These are phyloP conservation scores for Pleurotus tuber-regium DNA, from an alignment of 768 basidiomycete species.

Conservation along the genomic window DNA sequence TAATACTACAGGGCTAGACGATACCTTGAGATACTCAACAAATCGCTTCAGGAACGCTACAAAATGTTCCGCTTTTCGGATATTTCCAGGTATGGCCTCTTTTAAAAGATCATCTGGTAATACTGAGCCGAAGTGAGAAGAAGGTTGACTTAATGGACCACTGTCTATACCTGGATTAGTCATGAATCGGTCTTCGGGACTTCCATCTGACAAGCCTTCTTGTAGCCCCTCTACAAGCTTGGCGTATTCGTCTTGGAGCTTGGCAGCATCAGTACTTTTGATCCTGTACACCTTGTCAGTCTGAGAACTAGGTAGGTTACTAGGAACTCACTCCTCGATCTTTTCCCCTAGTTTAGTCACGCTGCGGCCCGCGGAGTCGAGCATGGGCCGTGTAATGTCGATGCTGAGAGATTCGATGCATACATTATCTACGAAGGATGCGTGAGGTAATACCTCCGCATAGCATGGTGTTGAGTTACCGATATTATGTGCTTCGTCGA, in stretches of 20 bases:
- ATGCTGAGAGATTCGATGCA: constrained; percentile 98
- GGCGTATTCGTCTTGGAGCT: constrained; percentile 95
- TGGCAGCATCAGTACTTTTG: constrained; percentile 89
- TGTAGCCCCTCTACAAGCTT: constrained; percentile 93
- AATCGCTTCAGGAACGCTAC: constrained; percentile 97
- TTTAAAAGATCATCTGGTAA: constrained; percentile 92
- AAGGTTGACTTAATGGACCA: background rate
- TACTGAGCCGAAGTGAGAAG: constrained; percentile 41
- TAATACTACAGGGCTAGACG: background rate
- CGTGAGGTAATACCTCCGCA: constrained; percentile 1
- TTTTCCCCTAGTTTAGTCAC: constrained; percentile 83
- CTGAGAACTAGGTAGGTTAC: constrained; percentile 2
- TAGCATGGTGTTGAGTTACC: constrained; percentile 44
- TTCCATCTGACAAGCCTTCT: constrained; percentile 56
- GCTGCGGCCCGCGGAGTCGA: constrained; percentile 90
- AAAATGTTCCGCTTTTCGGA: constrained; percentile 98
- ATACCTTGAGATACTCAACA: constrained; percentile 96
- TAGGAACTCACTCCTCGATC: constrained; percentile 81
- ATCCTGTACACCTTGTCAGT: constrained; percentile 53
- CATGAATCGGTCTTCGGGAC: constrained; percentile 81
- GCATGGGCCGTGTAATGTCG: constrained; percentile 95
- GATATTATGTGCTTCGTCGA: constrained; percentile 99
- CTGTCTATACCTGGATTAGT: constrained; percentile 74
- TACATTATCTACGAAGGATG: constrained; percentile 80
- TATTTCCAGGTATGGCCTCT: constrained; percentile 97